Evolutionary conservation across 2,329 filamentous ascomycete genomes (phyloP).

Genomic region (Catunica adiposa): DNA sequence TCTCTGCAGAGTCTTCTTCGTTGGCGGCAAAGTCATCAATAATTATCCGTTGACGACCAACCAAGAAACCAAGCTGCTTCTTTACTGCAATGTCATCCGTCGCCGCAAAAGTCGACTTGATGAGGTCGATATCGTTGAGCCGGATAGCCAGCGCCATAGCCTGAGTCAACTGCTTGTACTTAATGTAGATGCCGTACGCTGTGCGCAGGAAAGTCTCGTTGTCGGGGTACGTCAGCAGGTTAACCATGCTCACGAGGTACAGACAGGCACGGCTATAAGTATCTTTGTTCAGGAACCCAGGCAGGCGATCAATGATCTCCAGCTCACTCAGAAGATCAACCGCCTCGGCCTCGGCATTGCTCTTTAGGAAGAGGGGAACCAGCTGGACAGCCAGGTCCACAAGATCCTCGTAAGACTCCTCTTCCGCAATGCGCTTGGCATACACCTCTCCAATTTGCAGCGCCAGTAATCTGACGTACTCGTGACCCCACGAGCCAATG

Average conservation of each 20-base stretch:
- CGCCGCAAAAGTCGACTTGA: conserved; percentile 63
- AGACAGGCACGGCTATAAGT: conserved; percentile 86
- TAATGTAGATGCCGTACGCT: conserved; percentile 82
- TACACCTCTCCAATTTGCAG: conserved; percentile 94
- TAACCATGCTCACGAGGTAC: conserved; percentile 99
- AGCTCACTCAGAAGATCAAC: conserved; percentile 94
- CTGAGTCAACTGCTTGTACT: conserved; percentile 83
- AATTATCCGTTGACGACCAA: conserved; percentile 79
- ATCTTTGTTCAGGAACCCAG: conserved; percentile 79
- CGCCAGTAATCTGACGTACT: conserved; percentile 91
- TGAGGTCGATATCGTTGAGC: conserved; percentile 71
- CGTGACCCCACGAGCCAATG: conserved; percentile 93
- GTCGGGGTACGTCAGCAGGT: conserved; percentile 89
- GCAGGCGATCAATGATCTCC: conserved; percentile 87
- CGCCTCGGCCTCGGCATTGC: conserved; percentile 94
- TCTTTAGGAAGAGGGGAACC: conserved; percentile 87
- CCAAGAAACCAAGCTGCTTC: conserved; percentile 86
- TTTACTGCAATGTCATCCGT: conserved; percentile 68
- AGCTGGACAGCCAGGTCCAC: conserved; percentile 69
- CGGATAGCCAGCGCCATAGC: conserved; percentile 90
- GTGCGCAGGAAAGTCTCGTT: conserved; percentile 90
- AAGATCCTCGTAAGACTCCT: conserved; percentile 69
- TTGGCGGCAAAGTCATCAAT: conserved; percentile 50
- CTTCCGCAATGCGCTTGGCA: conserved; percentile 68
- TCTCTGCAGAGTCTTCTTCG: conserved; percentile 51